Conservation (phyloP, 805 yeast genomes). For the Yarrowia sp. region DNA sequence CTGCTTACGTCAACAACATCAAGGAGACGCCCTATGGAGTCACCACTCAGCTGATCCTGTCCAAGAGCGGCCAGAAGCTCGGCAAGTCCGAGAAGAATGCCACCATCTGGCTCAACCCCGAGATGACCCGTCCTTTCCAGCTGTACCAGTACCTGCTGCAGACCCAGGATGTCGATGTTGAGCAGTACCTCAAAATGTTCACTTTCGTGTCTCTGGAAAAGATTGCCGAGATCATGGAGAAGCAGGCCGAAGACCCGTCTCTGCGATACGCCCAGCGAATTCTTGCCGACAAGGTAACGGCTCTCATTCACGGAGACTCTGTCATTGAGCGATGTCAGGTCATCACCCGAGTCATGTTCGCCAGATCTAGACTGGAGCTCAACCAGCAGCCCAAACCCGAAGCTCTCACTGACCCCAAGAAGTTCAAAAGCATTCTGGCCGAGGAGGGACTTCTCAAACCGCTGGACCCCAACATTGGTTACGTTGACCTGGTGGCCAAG, state of each 20-base stretch:
- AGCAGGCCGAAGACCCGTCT: slow-evolving; percentile 67
- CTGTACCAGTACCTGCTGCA: slow-evolving; percentile 86
- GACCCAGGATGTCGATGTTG: slow-evolving; percentile 77
- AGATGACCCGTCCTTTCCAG: slow-evolving; percentile 79
- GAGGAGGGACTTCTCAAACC: slow-evolving; percentile 62
- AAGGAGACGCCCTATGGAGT: slow-evolving; percentile 65
- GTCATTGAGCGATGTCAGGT: slow-evolving; percentile 66
- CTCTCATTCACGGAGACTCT: slow-evolving; percentile 84
- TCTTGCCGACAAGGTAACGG: slow-evolving; percentile 85
- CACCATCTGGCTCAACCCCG: slow-evolving; percentile 71
- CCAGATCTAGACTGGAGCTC: slow-evolving; percentile 58
- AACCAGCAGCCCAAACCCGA: slow-evolving; percentile 42
- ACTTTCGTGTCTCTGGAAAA: slow-evolving; percentile 74
- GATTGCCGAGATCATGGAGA: slow-evolving; percentile 60
- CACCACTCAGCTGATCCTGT: slow-evolving; percentile 88
- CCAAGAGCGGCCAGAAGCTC: slow-evolving; percentile 89
- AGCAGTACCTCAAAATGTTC: slow-evolving; percentile 71
- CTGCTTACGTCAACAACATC: slow-evolving; percentile 42
- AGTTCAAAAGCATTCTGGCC: slow-evolving; percentile 62
- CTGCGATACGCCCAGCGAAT: slow-evolving; percentile 73
- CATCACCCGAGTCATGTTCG: slow-evolving; percentile 72
- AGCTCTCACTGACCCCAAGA: slow-evolving; percentile 52
- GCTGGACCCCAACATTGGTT: slow-evolving; percentile 49
- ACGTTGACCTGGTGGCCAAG: slow-evolving; percentile 59
- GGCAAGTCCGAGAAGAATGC: slow-evolving; percentile 99